Percentiles rank a stretch among this genome's conserved stretches.
Conservation (phyloP, 805 yeast species). For the Lipomyces lipofer region DNA sequence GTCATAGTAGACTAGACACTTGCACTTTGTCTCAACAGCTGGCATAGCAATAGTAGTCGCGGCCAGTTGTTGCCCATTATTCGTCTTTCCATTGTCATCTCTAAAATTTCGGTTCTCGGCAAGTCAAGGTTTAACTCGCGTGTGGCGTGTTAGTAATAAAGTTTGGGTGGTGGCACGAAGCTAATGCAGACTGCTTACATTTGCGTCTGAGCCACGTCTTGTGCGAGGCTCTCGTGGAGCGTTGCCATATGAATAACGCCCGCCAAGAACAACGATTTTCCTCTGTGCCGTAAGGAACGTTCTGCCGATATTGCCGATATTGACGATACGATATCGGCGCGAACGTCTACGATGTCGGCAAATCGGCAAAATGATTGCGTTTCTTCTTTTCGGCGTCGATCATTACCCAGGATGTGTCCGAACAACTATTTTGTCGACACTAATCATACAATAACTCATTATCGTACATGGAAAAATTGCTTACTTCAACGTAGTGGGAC, state of each 20-base stretch:
- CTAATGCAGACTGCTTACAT: conserved; percentile 2
- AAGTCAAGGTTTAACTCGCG: too few species aligned
- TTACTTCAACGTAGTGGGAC: too few species aligned
- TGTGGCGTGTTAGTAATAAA: too few species aligned
- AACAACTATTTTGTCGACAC: too few species aligned
- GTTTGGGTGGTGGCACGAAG: background rate
- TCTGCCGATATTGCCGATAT: too few species aligned
- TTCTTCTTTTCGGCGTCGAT: too few species aligned
- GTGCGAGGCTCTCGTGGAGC: background rate
- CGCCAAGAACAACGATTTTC: background rate
- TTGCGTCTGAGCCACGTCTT: background rate
- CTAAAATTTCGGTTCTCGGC: background rate
- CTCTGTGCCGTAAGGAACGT: background rate
- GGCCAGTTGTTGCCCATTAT: background rate
- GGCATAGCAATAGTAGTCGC: background rate
- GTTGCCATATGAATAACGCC: background rate
- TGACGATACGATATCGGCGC: too few species aligned
- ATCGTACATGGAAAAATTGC: too few species aligned
- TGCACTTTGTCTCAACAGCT: background rate
- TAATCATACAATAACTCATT: too few species aligned
- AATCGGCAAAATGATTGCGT: too few species aligned
- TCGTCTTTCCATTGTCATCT: background rate
- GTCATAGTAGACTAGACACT: background rate
- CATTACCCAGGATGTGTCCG: too few species aligned
- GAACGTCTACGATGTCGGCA: too few species aligned